Evolutionary conservation across 2,329 filamentous ascomycete species (phyloP).

Genomic region (Venturia nashicola): DNA sequence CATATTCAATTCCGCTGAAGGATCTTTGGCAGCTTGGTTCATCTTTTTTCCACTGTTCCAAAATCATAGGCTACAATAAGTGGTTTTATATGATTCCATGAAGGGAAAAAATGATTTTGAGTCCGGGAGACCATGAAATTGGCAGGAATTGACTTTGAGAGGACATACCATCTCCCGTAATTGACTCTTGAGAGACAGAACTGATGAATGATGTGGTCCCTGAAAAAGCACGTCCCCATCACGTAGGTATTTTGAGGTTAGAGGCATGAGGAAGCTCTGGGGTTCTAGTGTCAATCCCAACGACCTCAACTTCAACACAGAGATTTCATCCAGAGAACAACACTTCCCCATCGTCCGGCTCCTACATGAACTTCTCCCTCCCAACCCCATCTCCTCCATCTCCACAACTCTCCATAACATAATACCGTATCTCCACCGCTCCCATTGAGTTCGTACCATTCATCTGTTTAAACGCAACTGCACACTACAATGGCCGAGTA

Average conservation of each 20-base stretch:
- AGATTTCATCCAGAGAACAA: neutral
- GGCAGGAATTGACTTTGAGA: neutral
- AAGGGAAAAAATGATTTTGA: too few relatives aligned
- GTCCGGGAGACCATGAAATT: neutral
- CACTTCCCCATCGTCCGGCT: neutral
- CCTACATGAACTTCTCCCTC: neutral
- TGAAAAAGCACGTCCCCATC: neutral
- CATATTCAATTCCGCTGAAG: too few relatives aligned
- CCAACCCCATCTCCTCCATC: neutral
- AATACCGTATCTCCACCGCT: neutral
- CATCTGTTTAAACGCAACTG: neutral
- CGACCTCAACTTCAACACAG: neutral
- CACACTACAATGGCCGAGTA: slow-evolving; percentile 3
- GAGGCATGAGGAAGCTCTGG: neutral
- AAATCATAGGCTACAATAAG: too few relatives aligned
- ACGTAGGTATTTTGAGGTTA: neutral
- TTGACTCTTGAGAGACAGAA: neutral
- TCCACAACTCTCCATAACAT: neutral
- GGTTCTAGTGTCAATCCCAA: neutral
- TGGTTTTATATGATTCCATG: too few relatives aligned
- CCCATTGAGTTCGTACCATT: neutral
- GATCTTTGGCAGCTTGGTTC: too few relatives aligned
- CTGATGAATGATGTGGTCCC: neutral
- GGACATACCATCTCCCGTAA: neutral
- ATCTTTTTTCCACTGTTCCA: too few relatives aligned